Evolutionary conservation across 1,139 yeast species (phyloP).

Genomic region (Diutina rugosa): DNA sequence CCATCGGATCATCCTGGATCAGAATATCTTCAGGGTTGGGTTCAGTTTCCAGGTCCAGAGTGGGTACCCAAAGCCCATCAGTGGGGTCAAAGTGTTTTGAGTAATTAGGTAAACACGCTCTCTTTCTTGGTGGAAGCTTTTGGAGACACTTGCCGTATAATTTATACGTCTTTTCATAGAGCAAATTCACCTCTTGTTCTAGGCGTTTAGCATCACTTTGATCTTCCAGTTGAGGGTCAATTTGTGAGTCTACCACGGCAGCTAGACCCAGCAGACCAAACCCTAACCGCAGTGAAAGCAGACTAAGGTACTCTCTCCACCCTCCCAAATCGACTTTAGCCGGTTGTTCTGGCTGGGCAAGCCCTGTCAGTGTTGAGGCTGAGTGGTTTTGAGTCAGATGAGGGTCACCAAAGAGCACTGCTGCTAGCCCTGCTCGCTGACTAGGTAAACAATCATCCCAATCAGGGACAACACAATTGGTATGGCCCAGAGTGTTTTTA

Average conservation of each 20-base stretch:
- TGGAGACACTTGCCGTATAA: constrained; percentile 29
- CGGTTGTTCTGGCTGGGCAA: constrained; percentile 6
- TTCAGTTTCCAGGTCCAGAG: constrained; percentile 13
- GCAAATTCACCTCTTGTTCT: constrained; percentile 22
- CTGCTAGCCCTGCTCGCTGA: constrained; percentile 11
- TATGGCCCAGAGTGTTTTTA: constrained; percentile 29
- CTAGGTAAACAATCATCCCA: constrained; percentile 28
- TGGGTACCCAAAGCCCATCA: not conserved
- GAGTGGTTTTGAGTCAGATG: constrained; percentile 12
- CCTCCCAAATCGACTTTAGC: constrained; percentile 16
- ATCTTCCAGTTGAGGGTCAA: not conserved
- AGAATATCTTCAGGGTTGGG: constrained; percentile 23
- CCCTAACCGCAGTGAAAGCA: constrained; percentile 25
- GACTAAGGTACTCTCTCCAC: constrained; percentile 26
- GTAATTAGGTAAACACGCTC: constrained; percentile 33
- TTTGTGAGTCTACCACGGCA: not conserved
- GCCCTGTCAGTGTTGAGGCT: constrained; percentile 1
- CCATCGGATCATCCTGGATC: constrained; percentile 31
- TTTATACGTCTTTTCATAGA: constrained; percentile 27
- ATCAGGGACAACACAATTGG: constrained; percentile 30
- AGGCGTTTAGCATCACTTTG: constrained; percentile 6
- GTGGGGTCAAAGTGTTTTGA: constrained; percentile 8
- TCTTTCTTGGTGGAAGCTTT: constrained; percentile 22
- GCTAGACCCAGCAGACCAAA: constrained; percentile 14
- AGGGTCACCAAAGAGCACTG: constrained; percentile 12